These are phyloP conservation scores for Elsinoe arachidis DNA, from an alignment of 2,329 filamentous ascomycete species.

Conservation along the genomic window DNA sequence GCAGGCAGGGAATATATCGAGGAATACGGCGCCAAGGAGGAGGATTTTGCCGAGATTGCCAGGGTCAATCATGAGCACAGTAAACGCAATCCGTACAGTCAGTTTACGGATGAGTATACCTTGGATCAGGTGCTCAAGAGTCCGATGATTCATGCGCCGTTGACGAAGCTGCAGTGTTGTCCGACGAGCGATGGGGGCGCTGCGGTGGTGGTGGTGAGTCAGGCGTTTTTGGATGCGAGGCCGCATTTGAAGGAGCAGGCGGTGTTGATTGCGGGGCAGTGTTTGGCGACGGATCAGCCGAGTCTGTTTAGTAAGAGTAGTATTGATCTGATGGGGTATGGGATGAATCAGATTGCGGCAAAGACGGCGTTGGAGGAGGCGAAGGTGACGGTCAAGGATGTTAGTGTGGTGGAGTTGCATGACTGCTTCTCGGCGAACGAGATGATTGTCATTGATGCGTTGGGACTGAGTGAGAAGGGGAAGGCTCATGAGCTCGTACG, in stretches of 20 bases:
- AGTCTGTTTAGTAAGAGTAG: constrained; percentile 67
- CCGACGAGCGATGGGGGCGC: constrained; percentile 90
- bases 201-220: constrained; percentile 79
- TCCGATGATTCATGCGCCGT: constrained; percentile 70
- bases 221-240: constrained; percentile 75
- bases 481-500: constrained; percentile 90
- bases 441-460: constrained; percentile 79
- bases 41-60: constrained; percentile 92
- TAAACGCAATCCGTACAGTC: constrained; percentile 90
- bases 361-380: constrained; percentile 66
- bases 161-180: constrained; percentile 98
- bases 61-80: constrained; percentile 90
- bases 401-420: constrained; percentile 84
- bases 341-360: constrained; percentile 69
- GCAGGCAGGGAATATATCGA: constrained; percentile 92
- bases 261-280: constrained; percentile 81
- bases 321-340: constrained; percentile 83
- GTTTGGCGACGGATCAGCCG: constrained; percentile 74
- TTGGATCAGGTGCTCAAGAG: constrained; percentile 70
- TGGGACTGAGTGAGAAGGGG: constrained; percentile 66
- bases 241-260: constrained; percentile 76
- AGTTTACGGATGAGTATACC: constrained; percentile 89
- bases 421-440: constrained; percentile 97
- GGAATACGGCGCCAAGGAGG: constrained; percentile 74
- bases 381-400: constrained; percentile 54